Evolutionary conservation across 2,329 filamentous ascomycete species (phyloP), one percentile per base, ranked within the genome.

Genomic region (Diatrype stigma): DNA sequence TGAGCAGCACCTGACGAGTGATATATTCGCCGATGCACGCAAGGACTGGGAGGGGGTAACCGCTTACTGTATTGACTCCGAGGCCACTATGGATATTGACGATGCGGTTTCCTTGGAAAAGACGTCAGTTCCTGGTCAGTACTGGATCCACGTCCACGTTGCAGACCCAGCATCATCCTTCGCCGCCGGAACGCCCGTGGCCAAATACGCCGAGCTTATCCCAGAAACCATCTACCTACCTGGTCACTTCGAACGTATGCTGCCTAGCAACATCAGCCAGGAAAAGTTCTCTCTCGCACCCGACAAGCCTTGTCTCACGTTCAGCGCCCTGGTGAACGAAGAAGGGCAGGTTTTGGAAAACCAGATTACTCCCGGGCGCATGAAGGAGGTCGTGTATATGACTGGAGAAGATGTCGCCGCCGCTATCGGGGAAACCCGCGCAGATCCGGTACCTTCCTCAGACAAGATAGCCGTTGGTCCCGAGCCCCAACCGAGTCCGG

Each of bases 161-260:
- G 89, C 90, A 14, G 90, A 94, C 61, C 89, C 89, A 8, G 86
- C 86, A 2, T 88, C 89, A 5, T 80, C 81, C 52, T 82, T 94
- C 55, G 60, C 71, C 19, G 80, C 81, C 17, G 73, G 81, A 21
- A 81, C 83, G 35, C 70, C 74, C 8, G 67, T 89, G 7, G 78
- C 80, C 32, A 73, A 79, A 53, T 81, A 82, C 60, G 83, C 89
- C 44, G 77, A 84, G 51, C 73, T 82, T 54, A 74, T 84, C 30
- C 74, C 78, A 1, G 72, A 82, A 58, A 83, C 78, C n/a, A 73
- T 79, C 42, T 87, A 86, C 56, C 71, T 85, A 17, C 73, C 80
- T 3, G 82, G 82, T 2, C 76, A 81, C 59, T 73, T 76, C 21
- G 70, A 77, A 47, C 72, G 76, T 46, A 87, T 88, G 82, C 68